Base-by-base conservation (phyloP, 805 yeast genomes). In the Maudiozyma bulderi region DNA sequence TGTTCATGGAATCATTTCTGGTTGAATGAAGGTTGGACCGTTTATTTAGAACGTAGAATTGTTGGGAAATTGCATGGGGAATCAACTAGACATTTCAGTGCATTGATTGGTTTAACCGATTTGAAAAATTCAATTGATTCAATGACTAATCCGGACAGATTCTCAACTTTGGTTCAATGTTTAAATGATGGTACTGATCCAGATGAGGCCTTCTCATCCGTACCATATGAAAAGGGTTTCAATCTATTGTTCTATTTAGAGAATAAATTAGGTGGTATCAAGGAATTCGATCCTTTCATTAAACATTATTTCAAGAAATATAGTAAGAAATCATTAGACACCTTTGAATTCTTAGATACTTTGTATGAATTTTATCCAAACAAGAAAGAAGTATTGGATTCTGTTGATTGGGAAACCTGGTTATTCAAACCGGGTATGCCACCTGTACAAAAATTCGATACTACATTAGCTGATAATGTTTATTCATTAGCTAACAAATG, bases 11-110 rank as follows among this genome's bases (percentile, higher is more conserved):
- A 86, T 61, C 95, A 88, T 69, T 88, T 89, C 66, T 89, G 95
- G 93, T 76, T 89, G 56, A 89, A 89, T 64, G 96, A 89, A 70
- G 96, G 96, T 37, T 89, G 96, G 96, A 88, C 96, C 6, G 96
- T 89, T 39, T 89, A 89, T 64, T 67, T 89, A 37, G 96, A 89
- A 67, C 77, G 96, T 64, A 73, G 95, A 58, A 88, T 89, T 51
- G 71, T 80, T 31, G 95, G 86, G 14, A 76, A 73, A 13, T 64
- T 87, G n/a, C 87, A 86, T 60, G 95, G 93, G 28, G 91, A 86
- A 57, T 67, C 79, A 33, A 73, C 78, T 40, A 78, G 96, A 61
- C 91, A 87, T 57, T 86, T 89, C 62, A 75, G 82, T 52, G 88
- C 89, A 38, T 81, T 89, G 52, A 84, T 86, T 58, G 96, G 96